Conservation (phyloP, 2,329 filamentous ascomycete species). For the Aspergillus aculeatinus region DNA sequence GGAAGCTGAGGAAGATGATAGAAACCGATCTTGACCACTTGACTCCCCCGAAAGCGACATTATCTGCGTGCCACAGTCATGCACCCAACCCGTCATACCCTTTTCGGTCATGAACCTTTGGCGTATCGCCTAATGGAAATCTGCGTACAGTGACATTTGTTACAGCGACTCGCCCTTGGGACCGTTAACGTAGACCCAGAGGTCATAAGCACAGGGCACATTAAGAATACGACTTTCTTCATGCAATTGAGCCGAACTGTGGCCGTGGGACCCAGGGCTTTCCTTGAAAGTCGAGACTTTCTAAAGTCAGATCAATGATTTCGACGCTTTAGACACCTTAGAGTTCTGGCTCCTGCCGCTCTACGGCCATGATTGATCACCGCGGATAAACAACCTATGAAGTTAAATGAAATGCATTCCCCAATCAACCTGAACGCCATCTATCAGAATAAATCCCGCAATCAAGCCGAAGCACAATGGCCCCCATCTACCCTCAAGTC, state of each 20-base stretch:
- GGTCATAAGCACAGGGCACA: not conserved
- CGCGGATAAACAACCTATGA: not conserved
- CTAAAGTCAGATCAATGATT: no score
- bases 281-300: not conserved
- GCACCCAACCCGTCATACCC: not conserved
- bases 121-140: not conserved
- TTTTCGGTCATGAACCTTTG: not conserved
- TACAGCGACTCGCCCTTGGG: not conserved
- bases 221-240: not conserved
- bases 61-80: not conserved
- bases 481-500: conserved; percentile 43
- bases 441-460: not conserved
- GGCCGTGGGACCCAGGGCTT: no score
- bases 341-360: no score
- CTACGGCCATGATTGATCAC: not conserved
- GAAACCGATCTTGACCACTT: no score
- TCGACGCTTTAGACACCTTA: no score
- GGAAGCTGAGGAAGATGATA: not conserved
- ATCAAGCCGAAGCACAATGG: conserved; percentile 37
- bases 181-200: not conserved
- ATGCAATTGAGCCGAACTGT: not conserved
- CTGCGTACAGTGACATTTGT: not conserved
- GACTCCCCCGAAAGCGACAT: not conserved
- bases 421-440: conserved; percentile 1
- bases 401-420: not conserved